Evolutionary conservation across 306 rosid species (phyloP).

Genomic region (Notholithocarpus densiflorus): DNA sequence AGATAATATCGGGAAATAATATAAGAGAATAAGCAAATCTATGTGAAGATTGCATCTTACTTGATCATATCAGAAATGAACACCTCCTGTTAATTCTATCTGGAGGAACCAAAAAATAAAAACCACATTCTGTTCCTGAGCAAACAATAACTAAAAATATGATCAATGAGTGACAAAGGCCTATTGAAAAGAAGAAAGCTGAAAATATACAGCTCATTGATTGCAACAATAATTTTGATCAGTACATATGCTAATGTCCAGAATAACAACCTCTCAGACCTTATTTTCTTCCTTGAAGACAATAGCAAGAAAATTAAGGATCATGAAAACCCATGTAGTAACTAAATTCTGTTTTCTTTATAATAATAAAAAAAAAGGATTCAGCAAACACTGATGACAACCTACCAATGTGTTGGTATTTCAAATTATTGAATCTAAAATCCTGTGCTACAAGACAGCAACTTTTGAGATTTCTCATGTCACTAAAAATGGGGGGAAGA

Average conservation of each 20-base stretch:
- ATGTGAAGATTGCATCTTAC: background rate
- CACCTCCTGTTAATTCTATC: no score
- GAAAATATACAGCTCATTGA: slow-evolving; percentile 7
- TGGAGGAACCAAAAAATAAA: no score
- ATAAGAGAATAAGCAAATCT: no score
- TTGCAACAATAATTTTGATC: slow-evolving; percentile 17
- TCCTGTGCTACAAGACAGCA: slow-evolving; percentile 62
- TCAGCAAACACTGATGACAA: slow-evolving; percentile 39
- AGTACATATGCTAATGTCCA: slow-evolving; percentile 25
- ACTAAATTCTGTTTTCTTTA: slow-evolving; percentile 48
- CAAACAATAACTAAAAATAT: background rate
- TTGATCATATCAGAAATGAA: background rate
- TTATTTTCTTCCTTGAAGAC: slow-evolving; percentile 45
- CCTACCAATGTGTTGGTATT: slow-evolving; percentile 58
- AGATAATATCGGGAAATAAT: no score
- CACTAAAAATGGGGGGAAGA: slow-evolving; percentile 55
- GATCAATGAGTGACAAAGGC: background rate
- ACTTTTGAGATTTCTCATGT: slow-evolving; percentile 50
- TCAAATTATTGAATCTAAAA: slow-evolving; percentile 64
- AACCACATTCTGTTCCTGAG: background rate
- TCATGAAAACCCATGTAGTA: slow-evolving; percentile 36
- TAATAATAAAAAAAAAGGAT: slow-evolving; percentile 15
- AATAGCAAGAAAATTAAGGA: slow-evolving; percentile 32
- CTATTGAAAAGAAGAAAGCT: background rate
- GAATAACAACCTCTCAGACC: slow-evolving; percentile 36